Base-by-base conservation (phyloP, 148 eudicot species). In the Rhododendron williamsianum region DNA sequence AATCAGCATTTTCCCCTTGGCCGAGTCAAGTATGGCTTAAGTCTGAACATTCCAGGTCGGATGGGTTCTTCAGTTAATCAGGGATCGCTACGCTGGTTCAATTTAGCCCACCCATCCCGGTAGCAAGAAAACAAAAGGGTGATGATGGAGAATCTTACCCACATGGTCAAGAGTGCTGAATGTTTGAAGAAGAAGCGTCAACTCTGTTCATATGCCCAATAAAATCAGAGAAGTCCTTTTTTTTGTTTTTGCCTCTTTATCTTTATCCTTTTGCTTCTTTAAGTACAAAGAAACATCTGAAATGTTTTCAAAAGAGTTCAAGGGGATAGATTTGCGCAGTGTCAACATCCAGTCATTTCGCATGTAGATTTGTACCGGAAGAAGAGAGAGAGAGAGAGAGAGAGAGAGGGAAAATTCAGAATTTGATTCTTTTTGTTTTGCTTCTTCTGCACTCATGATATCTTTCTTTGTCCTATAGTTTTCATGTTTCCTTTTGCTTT, bases 171-270 rank as follows among this genome's bases (percentile, higher is more conserved):
- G 21, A 74, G 43, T 83, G 19, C 79, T 84, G 71, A 71, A 73
- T 87, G 84, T 84, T 74, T 86, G 86, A 84, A 48, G 76, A 84
- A 87, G 74, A 76, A 78, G 60, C 69, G 76, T 84, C 82, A 84
- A 18, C 78, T 51, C 25, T 46, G 36, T 82, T 78, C 71, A 12
- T 25, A 77, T 27, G 71, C 33, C 81, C 48, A 74, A 73, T 56
- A 84, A 82, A 48, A 43, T 76, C 73, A 77, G 60, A 46, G 30
- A 2, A 71, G 71, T 74, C 30, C 82, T 87, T 84, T 84, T 52
- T 81, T 41, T 33, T 33, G 38, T 9, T 48, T 54, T 83, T 52
- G 54, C 46, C 73, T n/a, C 23, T 51, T 74, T 67, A 46, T 48
- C 67, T 79, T 41, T n/a, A 36, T 84, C 80, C 80, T 79, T 78